Evolutionary conservation across 768 basidiomycete species (phyloP), one percentile per base, ranked within the genome.

Genomic region (Tulasnella sp.): DNA sequence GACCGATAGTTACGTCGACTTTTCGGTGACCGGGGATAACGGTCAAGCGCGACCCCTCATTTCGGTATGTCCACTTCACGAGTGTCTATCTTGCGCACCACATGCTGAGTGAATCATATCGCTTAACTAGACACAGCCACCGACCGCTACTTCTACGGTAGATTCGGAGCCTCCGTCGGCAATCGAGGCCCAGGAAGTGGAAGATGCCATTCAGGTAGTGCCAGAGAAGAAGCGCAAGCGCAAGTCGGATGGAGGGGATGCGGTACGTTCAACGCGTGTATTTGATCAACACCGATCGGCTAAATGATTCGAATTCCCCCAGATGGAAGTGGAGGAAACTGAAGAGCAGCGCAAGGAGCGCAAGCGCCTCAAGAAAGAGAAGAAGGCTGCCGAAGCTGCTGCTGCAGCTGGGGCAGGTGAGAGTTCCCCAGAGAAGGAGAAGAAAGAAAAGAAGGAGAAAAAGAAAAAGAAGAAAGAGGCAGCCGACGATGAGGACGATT

Each of bases 1-100:
- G 98, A 94, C 89, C 83, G 90, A 91, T 80, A 94, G 95, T 83
- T 99, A 99, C 84, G 90, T 97, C 76, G 98, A 99, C 85, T 98
- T 97, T 46, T 76, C 80, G 85, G 92, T 89, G 81, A 91, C 93
- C 71, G 93, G 93, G 76, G 89, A 84, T 74, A 52, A 71, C 27
- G 76, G 46, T 72, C 82, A 68, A 34, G 18, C 62, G 62, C 31
- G 62, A 76, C 46, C 83, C 16, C 48, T 40, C 48, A 34, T 74
- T 71, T 75, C 46, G 52, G 56, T 56, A 48, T 3, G 62, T 34
- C 16, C 62, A 18, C 31, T 36, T 68, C 31, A 87, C n/a, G n/a
- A n/a, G 80, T 85, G 87, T 72, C 81, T 85, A 88, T n/a, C 85
- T 88, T 31, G 83, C 87, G 3, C 85, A 87, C 24, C 82, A 84